Evolutionary conservation across 192 early-diverging fungal species (phyloP).

Genomic region (Spizellomyces sp.): DNA sequence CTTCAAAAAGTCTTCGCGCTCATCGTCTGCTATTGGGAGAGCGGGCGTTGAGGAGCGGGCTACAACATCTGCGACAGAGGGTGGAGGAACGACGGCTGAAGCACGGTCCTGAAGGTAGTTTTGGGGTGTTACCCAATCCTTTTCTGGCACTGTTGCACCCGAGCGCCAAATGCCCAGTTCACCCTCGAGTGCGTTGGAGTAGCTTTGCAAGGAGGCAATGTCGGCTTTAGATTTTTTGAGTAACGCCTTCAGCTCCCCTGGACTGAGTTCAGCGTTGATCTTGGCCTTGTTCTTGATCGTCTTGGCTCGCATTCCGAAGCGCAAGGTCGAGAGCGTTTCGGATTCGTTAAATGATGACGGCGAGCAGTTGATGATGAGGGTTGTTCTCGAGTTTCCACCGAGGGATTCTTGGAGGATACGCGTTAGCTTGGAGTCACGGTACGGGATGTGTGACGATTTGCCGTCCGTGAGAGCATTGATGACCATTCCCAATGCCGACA

Average conservation of each 20-base stretch:
- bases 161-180: conserved; percentile 90
- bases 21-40: conserved; percentile 78
- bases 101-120: conserved; percentile 24
- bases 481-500: conserved; percentile 98
- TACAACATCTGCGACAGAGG: conserved; percentile 33
- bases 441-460: conserved; percentile 97
- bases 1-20: conserved; percentile 91
- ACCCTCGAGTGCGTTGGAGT: conserved; percentile 81
- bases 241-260: conserved; percentile 91
- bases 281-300: conserved; percentile 99
- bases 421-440: conserved; percentile 98
- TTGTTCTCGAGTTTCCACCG: conserved; percentile 99
- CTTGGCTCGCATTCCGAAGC: conserved; percentile 98
- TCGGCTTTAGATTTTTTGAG: conserved; percentile 89
- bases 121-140: conserved; percentile 41
- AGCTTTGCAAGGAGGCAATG: conserved; percentile 77
- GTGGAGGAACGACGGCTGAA: conserved; percentile 30
- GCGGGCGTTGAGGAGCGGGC: conserved; percentile 78
- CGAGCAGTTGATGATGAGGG: conserved; percentile 98
- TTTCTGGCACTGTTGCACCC: conserved; percentile 39
- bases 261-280: conserved; percentile 94
- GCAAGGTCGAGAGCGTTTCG: conserved; percentile 90
- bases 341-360: conserved; percentile 97
- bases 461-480: conserved; percentile 99
- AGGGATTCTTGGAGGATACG: conserved; percentile 99